Evolutionary conservation across 495 filamentous ascomycete species (phyloP).

Genomic region (Rhizodiscina lignyota): DNA sequence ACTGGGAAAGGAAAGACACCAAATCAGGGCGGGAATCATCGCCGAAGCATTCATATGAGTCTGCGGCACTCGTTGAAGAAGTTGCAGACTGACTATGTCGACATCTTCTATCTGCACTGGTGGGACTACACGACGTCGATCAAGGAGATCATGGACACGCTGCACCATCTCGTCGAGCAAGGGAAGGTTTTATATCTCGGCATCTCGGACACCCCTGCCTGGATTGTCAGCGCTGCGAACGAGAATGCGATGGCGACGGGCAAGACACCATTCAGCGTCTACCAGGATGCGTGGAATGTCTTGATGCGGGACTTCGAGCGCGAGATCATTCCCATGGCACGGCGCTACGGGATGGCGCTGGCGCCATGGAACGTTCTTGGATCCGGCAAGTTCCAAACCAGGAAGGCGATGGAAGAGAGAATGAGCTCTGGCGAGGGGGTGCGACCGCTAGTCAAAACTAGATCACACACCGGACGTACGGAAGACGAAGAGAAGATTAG

Average conservation of each 20-base stretch:
- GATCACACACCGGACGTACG: constrained; percentile 5
- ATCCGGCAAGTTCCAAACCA: constrained; percentile 18
- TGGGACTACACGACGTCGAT: constrained; percentile 24
- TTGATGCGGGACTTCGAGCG: constrained; percentile 28
- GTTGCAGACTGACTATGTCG: constrained; percentile 48
- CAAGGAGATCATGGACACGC: constrained; percentile 22
- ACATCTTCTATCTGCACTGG: constrained; percentile 31
- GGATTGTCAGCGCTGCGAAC: constrained; percentile 22
- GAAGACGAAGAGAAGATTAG: constrained; percentile 35
- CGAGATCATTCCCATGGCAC: constrained; percentile 36
- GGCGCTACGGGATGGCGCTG: constrained; percentile 18
- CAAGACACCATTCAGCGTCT: constrained; percentile 44
- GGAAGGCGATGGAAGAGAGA: constrained; percentile 13
- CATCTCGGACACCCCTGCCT: constrained; percentile 23
- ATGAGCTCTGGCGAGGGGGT: constrained; percentile 13
- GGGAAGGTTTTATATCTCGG: constrained; percentile 25
- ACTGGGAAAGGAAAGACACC: neutral
- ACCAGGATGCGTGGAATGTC: constrained; percentile 48
- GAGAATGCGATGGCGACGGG: constrained; percentile 22
- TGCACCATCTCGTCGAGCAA: constrained; percentile 17
- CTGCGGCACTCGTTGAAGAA: constrained; percentile 39
- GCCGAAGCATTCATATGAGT: constrained; percentile 36
- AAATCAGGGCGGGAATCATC: constrained; percentile 27
- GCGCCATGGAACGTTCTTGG: constrained; percentile 22
- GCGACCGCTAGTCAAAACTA: constrained; percentile 8